These are phyloP conservation scores for Didymella keratinophila DNA, from an alignment of 2,329 filamentous ascomycete species.

Conservation along the genomic window DNA sequence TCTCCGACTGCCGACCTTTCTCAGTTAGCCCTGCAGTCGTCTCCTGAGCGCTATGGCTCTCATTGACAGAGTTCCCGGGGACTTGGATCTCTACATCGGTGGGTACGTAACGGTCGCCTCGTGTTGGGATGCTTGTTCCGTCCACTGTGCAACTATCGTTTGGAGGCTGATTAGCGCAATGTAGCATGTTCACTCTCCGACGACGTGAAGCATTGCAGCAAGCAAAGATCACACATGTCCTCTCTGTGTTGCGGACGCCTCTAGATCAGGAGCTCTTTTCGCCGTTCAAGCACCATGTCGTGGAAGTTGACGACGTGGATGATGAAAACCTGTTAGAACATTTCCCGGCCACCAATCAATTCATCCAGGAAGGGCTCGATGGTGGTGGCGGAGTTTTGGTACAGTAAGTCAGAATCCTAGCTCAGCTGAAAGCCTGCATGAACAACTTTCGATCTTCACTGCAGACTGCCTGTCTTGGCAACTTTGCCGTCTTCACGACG, in stretches of 20 bases:
- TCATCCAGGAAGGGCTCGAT: slow-evolving; percentile 80
- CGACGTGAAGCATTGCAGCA: slow-evolving; percentile 73
- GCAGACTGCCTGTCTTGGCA: slow-evolving; percentile 41
- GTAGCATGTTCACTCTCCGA: slow-evolving; percentile 79
- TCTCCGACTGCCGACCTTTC: slow-evolving; percentile 30
- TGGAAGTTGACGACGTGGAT: slow-evolving; percentile 90
- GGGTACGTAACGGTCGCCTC: slow-evolving; percentile 64
- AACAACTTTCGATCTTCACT: slow-evolving; percentile 41
- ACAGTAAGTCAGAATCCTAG: slow-evolving; percentile 68
- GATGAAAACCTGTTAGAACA: slow-evolving; percentile 86
- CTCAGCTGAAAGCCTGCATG: slow-evolving; percentile 46
- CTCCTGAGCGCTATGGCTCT: slow-evolving; percentile 58
- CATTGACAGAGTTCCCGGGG: slow-evolving; percentile 72
- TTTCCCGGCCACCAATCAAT: slow-evolving; percentile 78
- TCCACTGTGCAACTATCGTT: slow-evolving; percentile 20
- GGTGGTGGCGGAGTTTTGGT: slow-evolving; percentile 69
- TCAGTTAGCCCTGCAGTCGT: slow-evolving; percentile 18
- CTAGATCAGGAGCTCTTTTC: slow-evolving; percentile 65
- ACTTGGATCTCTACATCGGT: slow-evolving; percentile 78
- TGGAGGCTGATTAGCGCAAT: slow-evolving; percentile 36
- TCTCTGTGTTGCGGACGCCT: slow-evolving; percentile 78
- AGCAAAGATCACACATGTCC: slow-evolving; percentile 83
- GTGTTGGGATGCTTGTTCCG: slow-evolving; percentile 29
- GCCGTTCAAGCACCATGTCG: slow-evolving; percentile 74
- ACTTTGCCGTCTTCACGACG: slow-evolving; percentile 43